Evolutionary conservation across 192 early-diverging fungal species (phyloP).

Genomic region (Neocallimastix lanati): DNA sequence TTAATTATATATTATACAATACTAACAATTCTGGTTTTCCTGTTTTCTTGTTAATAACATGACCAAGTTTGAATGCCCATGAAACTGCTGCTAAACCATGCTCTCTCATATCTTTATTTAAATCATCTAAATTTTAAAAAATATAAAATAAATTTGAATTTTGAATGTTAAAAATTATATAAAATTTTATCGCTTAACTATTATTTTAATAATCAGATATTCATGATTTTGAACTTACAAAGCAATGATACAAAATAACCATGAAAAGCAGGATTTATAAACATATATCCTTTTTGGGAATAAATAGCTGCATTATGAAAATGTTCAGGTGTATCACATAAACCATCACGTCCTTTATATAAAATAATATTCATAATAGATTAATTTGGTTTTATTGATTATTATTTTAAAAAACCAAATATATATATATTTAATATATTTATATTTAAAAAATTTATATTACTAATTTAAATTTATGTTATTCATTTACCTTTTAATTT

Average conservation of each 20-base stretch:
- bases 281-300: not conserved
- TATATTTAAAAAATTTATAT: too few relatives aligned
- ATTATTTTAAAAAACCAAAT: too few relatives aligned
- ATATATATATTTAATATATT: too few relatives aligned
- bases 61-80: conserved; percentile 1
- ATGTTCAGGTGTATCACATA: not conserved
- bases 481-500: not conserved
- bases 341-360: not conserved
- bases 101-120: not conserved
- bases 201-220: too few relatives aligned
- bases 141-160: too few relatives aligned
- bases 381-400: too few relatives aligned
- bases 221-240: not conserved
- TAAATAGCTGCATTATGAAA: conserved; percentile 1
- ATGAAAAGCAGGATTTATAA: not conserved
- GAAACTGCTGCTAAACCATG: not conserved
- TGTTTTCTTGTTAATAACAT: not conserved
- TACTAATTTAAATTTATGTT: too few relatives aligned
- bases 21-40: not conserved
- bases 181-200: too few relatives aligned
- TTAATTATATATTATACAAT: too few relatives aligned
- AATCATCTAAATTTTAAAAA: too few relatives aligned
- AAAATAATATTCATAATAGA: too few relatives aligned
- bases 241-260: not conserved
- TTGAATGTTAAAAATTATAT: too few relatives aligned